These are phyloP conservation scores for Colletotrichum theobromicola DNA, from an alignment of 2,329 filamentous ascomycete species.

Conservation along the genomic window DNA sequence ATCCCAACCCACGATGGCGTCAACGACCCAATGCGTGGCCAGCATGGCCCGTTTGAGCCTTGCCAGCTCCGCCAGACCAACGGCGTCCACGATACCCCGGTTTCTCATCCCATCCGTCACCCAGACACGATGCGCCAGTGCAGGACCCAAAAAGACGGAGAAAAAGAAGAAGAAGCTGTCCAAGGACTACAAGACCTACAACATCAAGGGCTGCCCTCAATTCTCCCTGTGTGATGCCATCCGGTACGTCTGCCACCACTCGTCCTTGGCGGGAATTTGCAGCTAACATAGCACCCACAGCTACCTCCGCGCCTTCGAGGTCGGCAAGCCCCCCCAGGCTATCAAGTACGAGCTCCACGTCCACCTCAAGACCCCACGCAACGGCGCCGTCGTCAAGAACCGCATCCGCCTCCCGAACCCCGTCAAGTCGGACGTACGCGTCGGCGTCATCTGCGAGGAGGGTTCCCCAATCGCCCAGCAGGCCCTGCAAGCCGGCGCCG, in stretches of 20 bases:
- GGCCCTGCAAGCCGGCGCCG: constrained; percentile 79
- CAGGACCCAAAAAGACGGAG: constrained; percentile 51
- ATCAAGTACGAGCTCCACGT: constrained; percentile 91
- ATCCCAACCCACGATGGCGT: constrained; percentile 47
- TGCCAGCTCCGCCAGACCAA: constrained; percentile 45
- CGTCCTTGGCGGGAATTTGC: neutral
- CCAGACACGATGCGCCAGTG: constrained; percentile 50
- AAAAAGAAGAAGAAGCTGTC: constrained; percentile 64
- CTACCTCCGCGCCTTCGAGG: constrained; percentile 91
- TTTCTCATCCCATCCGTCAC: constrained; percentile 53
- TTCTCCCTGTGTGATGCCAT: constrained; percentile 92
- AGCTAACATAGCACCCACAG: constrained; percentile 47
- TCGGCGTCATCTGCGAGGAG: constrained; percentile 91
- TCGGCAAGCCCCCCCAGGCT: constrained; percentile 74
- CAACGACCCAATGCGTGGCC: constrained; percentile 58
- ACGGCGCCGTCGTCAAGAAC: constrained; percentile 86
- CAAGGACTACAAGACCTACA: constrained; percentile 71
- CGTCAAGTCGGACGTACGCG: constrained; percentile 85
- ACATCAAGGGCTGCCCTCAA: constrained; percentile 65
- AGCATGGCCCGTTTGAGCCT: constrained; percentile 58
- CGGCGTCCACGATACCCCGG: constrained; percentile 48
- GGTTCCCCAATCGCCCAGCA: constrained; percentile 75
- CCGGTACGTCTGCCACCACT: constrained; percentile 60
- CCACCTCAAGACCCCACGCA: constrained; percentile 82
- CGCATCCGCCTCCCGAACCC: constrained; percentile 88